A percentile compares a stretch with the other conserved stretches of the same genome.
These are phyloP conservation scores for Daldinia sp. DNA, from an alignment of 2,329 filamentous ascomycete species.

Conservation along the genomic window DNA sequence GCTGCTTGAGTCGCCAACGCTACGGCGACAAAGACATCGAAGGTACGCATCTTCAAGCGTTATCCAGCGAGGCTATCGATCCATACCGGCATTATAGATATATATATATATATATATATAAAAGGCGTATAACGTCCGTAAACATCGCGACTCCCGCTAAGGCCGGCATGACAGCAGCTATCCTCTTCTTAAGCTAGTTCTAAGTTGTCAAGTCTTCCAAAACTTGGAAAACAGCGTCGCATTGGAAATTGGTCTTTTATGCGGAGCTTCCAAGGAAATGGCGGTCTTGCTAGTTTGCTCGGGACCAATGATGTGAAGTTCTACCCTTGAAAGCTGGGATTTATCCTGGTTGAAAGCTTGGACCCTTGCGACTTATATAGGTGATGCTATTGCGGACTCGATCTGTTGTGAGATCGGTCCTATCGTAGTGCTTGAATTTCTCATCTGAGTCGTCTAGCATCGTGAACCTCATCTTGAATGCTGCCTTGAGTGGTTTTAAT, in stretches of 20 bases:
- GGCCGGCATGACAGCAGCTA: background rate
- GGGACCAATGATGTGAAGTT: constrained; percentile 12
- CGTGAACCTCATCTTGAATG: background rate
- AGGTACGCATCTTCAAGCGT: constrained; percentile 24
- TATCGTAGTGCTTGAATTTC: background rate
- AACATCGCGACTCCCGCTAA: background rate
- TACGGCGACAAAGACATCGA: constrained; percentile 2
- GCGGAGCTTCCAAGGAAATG: constrained; percentile 15
- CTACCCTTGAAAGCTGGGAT: constrained; percentile 20
- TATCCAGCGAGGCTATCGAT: background rate
- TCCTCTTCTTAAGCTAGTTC: constrained; percentile 1
- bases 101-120: background rate
- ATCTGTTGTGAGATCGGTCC: constrained; percentile 3
- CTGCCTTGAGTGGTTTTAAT: background rate
- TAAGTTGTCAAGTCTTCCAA: constrained; percentile 1
- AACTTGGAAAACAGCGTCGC: constrained; percentile 28
- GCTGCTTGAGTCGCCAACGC: constrained; percentile 4
- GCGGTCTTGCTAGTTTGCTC: constrained; percentile 1
- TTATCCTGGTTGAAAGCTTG: constrained; percentile 1
- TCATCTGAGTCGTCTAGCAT: background rate
- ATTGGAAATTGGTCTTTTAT: constrained; percentile 27
- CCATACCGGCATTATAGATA: constrained; percentile 4
- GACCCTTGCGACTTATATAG: constrained; percentile 1
- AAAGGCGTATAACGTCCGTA: background rate
- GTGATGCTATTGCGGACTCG: constrained; percentile 3